phyloP scores from a whole-genome alignment of 306 rosid species.

The Rosa persica region DNA sequence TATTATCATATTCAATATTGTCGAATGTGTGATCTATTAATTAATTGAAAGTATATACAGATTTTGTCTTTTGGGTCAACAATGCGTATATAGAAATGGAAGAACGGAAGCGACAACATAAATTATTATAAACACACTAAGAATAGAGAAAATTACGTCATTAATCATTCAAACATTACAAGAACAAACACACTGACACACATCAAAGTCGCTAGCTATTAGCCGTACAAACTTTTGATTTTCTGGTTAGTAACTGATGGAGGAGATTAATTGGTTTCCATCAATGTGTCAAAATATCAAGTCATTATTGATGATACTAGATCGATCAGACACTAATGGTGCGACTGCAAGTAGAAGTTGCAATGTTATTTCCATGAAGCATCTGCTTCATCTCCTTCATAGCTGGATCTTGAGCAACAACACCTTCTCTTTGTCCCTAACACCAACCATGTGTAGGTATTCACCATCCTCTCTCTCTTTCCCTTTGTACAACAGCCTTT shows the following conservation, averaged over 20 bases:
- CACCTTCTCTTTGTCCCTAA: slow-evolving; percentile 86
- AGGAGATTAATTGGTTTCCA: background rate
- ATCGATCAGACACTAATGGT: slow-evolving; percentile 51
- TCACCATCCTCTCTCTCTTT: slow-evolving; percentile 87
- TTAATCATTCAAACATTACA: background rate
- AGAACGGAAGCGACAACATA: background rate
- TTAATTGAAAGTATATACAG: background rate
- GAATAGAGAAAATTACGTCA: background rate
- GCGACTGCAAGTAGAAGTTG: slow-evolving; percentile 36
- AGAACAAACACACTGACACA: background rate
- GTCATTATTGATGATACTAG: background rate
- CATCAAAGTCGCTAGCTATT: background rate
- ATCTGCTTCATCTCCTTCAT: slow-evolving; percentile 65
- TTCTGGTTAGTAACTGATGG: slow-evolving; percentile 2
- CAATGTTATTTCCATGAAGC: slow-evolving; percentile 41
- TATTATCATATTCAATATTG: background rate
- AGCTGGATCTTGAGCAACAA: slow-evolving; percentile 86
- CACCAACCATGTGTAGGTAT: slow-evolving; percentile 91
- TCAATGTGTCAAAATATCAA: background rate
- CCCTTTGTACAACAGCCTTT: slow-evolving; percentile 83
- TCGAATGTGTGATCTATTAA: background rate
- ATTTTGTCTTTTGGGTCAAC: background rate
- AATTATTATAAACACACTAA: background rate
- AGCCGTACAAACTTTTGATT: background rate
- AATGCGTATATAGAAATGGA: background rate